Evolutionary conservation across 306 rosid species (phyloP).

Genomic region (Cucurbita moschata): DNA sequence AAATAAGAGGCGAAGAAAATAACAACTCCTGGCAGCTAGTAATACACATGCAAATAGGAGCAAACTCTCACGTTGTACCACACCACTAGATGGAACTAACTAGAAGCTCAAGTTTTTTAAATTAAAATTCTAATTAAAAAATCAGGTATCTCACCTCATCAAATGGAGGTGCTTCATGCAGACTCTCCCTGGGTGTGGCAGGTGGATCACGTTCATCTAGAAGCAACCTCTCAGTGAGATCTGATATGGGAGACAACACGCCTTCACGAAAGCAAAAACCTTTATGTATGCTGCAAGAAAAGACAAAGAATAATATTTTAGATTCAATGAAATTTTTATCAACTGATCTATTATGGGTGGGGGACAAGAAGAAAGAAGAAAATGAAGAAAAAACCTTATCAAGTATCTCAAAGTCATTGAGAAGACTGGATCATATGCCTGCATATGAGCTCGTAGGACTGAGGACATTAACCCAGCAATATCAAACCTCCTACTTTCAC

Average conservation of each 20-base stretch:
- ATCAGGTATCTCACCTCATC: constrained; percentile 56
- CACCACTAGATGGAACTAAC: neutral
- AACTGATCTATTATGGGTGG: neutral
- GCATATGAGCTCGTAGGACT: constrained; percentile 79
- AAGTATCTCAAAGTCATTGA: constrained; percentile 90
- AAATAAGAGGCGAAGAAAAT: neutral
- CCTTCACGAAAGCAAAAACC: constrained; percentile 88
- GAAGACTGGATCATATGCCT: constrained; percentile 90
- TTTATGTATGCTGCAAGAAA: constrained; percentile 64
- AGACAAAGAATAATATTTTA: neutral
- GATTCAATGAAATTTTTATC: neutral
- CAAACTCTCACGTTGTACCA: neutral
- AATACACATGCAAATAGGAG: neutral
- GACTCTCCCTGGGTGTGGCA: constrained; percentile 69
- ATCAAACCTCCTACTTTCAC: constrained; percentile 72
- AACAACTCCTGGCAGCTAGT: neutral
- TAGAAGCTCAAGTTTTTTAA: neutral
- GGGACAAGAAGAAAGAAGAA: neutral
- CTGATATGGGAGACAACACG: constrained; percentile 76
- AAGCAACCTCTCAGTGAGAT: constrained; percentile 83
- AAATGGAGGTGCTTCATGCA: constrained; percentile 83
- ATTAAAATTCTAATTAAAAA: neutral
- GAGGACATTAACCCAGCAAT: constrained; percentile 79
- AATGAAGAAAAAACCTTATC: constrained; percentile 45
- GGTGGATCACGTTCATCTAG: constrained; percentile 90